Conservation (phyloP, 805 yeast genomes). For the Candida easanensis region DNA sequence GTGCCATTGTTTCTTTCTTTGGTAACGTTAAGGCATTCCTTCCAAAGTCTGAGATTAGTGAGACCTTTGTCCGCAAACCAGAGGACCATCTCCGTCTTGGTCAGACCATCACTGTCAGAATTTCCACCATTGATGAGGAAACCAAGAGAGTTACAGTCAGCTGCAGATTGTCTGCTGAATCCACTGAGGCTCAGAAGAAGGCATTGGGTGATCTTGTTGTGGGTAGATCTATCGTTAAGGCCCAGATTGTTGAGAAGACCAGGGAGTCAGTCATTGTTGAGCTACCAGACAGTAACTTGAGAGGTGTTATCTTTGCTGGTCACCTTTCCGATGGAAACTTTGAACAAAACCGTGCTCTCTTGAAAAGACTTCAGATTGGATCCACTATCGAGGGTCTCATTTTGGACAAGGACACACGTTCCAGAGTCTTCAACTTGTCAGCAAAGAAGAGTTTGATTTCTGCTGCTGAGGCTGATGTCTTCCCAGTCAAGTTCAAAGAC, state of each 20-base stretch:
- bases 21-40: constrained; percentile 75
- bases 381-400: constrained; percentile 55
- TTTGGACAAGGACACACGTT: constrained; percentile 61
- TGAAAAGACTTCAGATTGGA: constrained; percentile 66
- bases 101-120: constrained; percentile 75
- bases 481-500: constrained; percentile 64
- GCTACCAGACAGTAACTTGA: constrained; percentile 41
- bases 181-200: constrained; percentile 43
- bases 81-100: constrained; percentile 77
- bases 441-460: constrained; percentile 64
- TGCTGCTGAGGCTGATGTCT: constrained; percentile 49
- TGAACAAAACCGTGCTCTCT: constrained; percentile 64
- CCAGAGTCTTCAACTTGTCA: constrained; percentile 60
- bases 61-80: constrained; percentile 76
- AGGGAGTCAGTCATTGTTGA: constrained; percentile 73
- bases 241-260: constrained; percentile 66
- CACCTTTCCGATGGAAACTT: constrained; percentile 75
- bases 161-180: constrained; percentile 61
- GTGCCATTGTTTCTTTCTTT: constrained; percentile 83
- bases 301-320: constrained; percentile 72
- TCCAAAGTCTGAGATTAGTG: constrained; percentile 87
- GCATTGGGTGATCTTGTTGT: constrained; percentile 46
- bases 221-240: constrained; percentile 64
- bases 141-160: constrained; percentile 63
- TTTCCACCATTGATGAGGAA: constrained; percentile 54